These are phyloP conservation scores for Glebionis coronaria DNA, from an alignment of 129 eudicot species.

Conservation along the genomic window DNA sequence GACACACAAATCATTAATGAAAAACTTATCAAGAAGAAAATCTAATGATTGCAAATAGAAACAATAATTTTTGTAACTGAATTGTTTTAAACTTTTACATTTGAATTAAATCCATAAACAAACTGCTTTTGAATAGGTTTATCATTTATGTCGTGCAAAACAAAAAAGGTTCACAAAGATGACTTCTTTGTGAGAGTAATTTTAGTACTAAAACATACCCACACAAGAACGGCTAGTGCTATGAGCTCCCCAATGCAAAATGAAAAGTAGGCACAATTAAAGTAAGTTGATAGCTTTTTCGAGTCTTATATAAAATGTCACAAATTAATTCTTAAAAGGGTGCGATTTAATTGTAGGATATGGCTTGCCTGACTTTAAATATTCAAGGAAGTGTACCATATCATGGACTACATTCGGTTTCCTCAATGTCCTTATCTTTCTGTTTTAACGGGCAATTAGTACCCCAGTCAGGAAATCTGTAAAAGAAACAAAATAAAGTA, in stretches of 20 bases:
- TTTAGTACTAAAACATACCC: too few species aligned
- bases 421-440: slow-evolving; percentile 45
- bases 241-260: slow-evolving; percentile 75
- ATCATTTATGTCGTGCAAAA: too few species aligned
- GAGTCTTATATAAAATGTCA: too few species aligned
- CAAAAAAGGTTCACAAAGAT: too few species aligned
- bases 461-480: not conserved
- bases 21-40: too few species aligned
- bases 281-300: slow-evolving; percentile 65
- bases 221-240: slow-evolving; percentile 68
- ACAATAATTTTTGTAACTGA: too few species aligned
- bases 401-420: slow-evolving; percentile 39
- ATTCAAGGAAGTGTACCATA: slow-evolving; percentile 87
- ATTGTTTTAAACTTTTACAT: too few species aligned
- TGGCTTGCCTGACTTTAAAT: slow-evolving; percentile 86
- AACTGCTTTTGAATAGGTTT: too few species aligned
- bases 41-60: too few species aligned
- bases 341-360: not conserved
- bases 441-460: not conserved
- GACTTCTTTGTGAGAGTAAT: too few species aligned
- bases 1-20: too few species aligned
- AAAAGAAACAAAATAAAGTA: not conserved
- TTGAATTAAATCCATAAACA: too few species aligned
- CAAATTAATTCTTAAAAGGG: not conserved
- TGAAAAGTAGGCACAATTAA: slow-evolving; percentile 79